Evolutionary conservation across 2,329 filamentous ascomycete genomes (phyloP), one percentile per base, ranked within the genome.

Genomic region (Apiospora sp.): DNA sequence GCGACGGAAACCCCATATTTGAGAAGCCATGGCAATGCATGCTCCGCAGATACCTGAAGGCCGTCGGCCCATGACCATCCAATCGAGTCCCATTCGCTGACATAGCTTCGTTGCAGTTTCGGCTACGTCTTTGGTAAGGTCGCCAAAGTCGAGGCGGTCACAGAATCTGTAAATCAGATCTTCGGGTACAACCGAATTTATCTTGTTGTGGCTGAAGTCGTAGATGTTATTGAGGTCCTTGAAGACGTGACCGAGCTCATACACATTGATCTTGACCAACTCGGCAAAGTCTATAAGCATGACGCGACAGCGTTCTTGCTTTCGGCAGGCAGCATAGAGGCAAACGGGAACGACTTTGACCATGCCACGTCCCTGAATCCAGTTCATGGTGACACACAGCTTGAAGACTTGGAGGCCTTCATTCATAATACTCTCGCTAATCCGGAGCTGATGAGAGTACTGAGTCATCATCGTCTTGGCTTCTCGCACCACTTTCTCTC

Each of bases 241-340:
- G 87, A 97, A 98, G 41, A 94, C 93, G 74, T 94, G 92, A 58
- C 96, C 96, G 19, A 99, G 88, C 75, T 94, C 92, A 84, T 97
- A 99, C 34, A 99, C 96, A 77, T 98, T 98, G 80, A 96, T 90
- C 84, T 89, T 89, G 71, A 87, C 85, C 73, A 96, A 88, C 80
- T 99, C 96, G 16, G 96, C 94, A 80, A 99, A 91, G 81, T 99
- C 96, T 81, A 99, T 98, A 61, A 99, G 88, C 92, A 99, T 95
- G 76, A 96, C 88, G 58, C 92, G 93, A 80, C 96, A 97, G 34
- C 92, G 91, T 61, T 90, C 90, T 74, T 94, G 91, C 71, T 92
- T 90, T 74, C 96, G 91, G 79, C 94, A 97, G 19, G 94, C 94
- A 71, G 94, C 92, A 77, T 98, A 99, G 43, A 99, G 87, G 80